Base-by-base conservation (phyloP, 345 rosid species). In the Boechera retrofracta region DNA sequence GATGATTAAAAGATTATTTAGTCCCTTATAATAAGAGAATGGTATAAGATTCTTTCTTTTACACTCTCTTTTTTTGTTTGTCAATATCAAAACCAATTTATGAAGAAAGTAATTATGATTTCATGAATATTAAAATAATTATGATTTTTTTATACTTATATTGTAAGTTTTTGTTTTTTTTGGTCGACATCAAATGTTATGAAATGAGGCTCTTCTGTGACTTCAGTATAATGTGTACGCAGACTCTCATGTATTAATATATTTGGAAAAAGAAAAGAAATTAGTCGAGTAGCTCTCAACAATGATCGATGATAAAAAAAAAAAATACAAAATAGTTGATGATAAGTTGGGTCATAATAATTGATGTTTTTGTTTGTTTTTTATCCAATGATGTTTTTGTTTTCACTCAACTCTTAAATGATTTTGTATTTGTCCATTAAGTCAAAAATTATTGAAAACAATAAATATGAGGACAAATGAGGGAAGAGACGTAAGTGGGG, bases 401-500 rank as follows among this genome's bases (percentile, higher is more conserved):
- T 69, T 62, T 32, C 65, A 32, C 59, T 42, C 47, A 41, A 11
- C 52, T 54, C 48, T 77, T 54, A 62, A 77, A 77, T 53, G 65
- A 70, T 69, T 77, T 77, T 70, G 64, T 70, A 70, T 26, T 45
- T 63, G 52, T 63, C 59, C 47, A 57, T 45, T 29, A 56, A 55
- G 44, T 5, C 11, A 28, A 71, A 4, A 52, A 63, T 29, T 11
- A 48, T 21, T 47, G 0, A 4, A 24, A 32, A 11, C 16, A 32
- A 35, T 5, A 10, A 10, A 26, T 4, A 16, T 29, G 73, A 45
- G 3, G 62, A 74, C 74, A 79, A 55, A 70, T 32, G 64, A 65
- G 47, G 32, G 77, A 73, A 69, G 83, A 66, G 84, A 79, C 79
- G 69, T 66, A 24, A 59, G 73, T 21, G 31, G 54, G 71, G 41